These are phyloP conservation scores for Globisporangium irregulare DNA, from an alignment of 352 stramenopile species.

Conservation along the genomic window DNA sequence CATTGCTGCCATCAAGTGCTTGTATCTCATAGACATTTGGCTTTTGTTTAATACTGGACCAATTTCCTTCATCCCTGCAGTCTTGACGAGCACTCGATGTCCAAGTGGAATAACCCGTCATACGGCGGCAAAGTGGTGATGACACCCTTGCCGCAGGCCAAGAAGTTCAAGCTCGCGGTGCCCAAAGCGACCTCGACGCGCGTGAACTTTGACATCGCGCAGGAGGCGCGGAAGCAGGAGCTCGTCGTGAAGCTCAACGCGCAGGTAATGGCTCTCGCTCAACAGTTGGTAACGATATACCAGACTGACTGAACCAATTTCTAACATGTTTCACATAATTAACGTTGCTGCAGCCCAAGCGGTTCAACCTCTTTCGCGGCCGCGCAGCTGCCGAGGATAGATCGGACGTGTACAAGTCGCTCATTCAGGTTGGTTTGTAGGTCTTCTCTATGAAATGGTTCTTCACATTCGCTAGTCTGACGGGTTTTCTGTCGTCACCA, in stretches of 20 bases:
- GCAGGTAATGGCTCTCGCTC: conserved; percentile 23
- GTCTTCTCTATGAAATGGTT: not conserved
- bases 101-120: conserved; percentile 57
- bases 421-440: conserved; percentile 35
- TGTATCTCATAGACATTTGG: not conserved
- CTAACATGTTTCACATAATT: not conserved
- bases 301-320: not conserved
- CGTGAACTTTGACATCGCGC: conserved; percentile 67
- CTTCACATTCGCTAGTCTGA: not conserved
- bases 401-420: conserved; percentile 33
- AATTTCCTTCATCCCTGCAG: not conserved
- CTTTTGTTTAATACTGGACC: not conserved
- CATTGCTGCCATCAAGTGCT: not conserved
- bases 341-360: conserved; percentile 23
- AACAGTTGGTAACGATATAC: too few relatives aligned
- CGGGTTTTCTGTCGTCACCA: not conserved
- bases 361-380: conserved; percentile 49
- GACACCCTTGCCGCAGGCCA: conserved; percentile 36
- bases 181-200: conserved; percentile 34
- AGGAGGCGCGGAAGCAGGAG: conserved; percentile 70
- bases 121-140: conserved; percentile 67
- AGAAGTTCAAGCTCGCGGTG: conserved; percentile 53
- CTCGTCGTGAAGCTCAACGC: conserved; percentile 58
- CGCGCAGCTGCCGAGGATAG: conserved; percentile 31
- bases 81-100: conserved; percentile 40